Evolutionary conservation across 2,329 filamentous ascomycete species (phyloP), one percentile per base, ranked within the genome.

Genomic region (Aspergillus alliaceus): DNA sequence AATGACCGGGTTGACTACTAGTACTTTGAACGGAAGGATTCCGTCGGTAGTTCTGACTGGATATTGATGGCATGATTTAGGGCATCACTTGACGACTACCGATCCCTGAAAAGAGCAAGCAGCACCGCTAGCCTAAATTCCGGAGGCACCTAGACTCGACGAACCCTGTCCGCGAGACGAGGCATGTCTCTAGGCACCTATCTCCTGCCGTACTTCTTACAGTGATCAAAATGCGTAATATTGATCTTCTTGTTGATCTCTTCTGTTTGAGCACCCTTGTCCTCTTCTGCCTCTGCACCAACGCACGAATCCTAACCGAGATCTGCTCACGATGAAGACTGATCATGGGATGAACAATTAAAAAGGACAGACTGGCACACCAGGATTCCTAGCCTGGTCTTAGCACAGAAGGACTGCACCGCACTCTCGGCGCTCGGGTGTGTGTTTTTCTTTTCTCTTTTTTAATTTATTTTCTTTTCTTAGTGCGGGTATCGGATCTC

Each of bases 401-500:
- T 44, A 27, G 40, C 22, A 44, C 22, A 44, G 27, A 44, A 8
- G 22, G 24, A 29, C 24, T 27, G 40, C 20, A 22, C 20, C 39
- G 39, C 39, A 42, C 20, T 11, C 39, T 56, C 54, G 31, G 54
- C 14, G 18, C 37, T 27, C 54, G 56, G 51, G 35, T 51, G 11
- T 44, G 29, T 25, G 22, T 47, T 39, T 29, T 27, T 25, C 24
- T 32, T 42, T 9, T 29, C 27, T 29, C 27, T 5, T 5, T 5
- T 5, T 29, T 9, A 9, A 9, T 29, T 29, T 29, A 5, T 29
- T 29, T 35, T 35, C 6, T 15, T 15, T 35, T n/a, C 7, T 51
- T 48, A 46, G 46, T 44, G 39, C 40, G 49, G 42, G 35, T 29
- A 55, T 51, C 57, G 46, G 57, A 51, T 57, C 40, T 48, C 27